Conservation (phyloP, 768 basidiomycete genomes). For the Ramaria sp. region DNA sequence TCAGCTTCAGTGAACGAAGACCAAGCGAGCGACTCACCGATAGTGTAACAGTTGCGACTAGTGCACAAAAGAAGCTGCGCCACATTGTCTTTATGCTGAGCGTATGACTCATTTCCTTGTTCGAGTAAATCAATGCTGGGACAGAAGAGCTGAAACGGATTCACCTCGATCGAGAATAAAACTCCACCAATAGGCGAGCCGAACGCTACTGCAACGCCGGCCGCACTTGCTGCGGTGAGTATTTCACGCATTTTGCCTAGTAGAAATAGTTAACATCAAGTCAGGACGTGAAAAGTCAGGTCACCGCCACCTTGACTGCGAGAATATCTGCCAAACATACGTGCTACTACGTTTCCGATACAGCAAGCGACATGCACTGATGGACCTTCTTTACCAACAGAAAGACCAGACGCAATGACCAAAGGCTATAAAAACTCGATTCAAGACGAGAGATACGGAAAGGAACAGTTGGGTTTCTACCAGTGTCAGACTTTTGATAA, state of each 20-base stretch:
- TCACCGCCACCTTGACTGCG: constrained; percentile 64
- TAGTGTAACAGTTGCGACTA: constrained; percentile 92
- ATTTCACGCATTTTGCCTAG: constrained; percentile 80
- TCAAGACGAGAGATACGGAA: constrained; percentile 9
- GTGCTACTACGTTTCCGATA: constrained; percentile 83
- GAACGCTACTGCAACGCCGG: constrained; percentile 97
- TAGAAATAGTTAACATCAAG: constrained; percentile 13
- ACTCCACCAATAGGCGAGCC: constrained; percentile 98
- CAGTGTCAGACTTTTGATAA: constrained; percentile 89
- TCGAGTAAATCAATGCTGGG: neutral
- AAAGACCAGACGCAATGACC: constrained; percentile 92
- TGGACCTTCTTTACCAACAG: constrained; percentile 97
- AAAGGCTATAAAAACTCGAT: constrained; percentile 50
- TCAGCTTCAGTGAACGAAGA: neutral
- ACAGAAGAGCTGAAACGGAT: constrained; percentile 8
- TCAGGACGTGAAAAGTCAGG: neutral
- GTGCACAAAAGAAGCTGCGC: constrained; percentile 93
- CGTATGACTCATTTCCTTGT: constrained; percentile 93
- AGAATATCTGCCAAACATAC: constrained; percentile 70
- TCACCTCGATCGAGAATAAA: constrained; percentile 90
- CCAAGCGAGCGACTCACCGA: constrained; percentile 47
- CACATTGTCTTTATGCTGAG: constrained; percentile 99
- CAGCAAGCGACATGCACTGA: constrained; percentile 97
- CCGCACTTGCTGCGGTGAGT: constrained; percentile 89
- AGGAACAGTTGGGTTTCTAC: constrained; percentile 32